phyloP scores from a whole-genome alignment of 345 rosid genomes.

The Syzygium grande region DNA sequence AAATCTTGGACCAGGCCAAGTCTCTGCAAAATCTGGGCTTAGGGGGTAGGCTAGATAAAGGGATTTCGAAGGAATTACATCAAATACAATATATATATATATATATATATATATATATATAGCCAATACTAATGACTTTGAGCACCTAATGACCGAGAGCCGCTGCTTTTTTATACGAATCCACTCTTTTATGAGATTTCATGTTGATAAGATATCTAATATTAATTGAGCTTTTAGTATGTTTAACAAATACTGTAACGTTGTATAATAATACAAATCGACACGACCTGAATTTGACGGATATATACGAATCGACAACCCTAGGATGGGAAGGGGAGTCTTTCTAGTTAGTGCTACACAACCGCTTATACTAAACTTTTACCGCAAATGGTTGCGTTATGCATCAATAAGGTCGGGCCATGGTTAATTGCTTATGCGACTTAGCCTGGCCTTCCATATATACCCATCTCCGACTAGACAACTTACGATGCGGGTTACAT shows the following conservation, averaged over 20 bases:
- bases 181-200: not conserved
- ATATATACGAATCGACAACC: not conserved
- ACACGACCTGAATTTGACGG: not conserved
- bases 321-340: not conserved
- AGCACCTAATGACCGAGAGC: not conserved
- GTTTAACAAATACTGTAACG: not conserved
- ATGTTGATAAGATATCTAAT: not conserved
- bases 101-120: too few species aligned
- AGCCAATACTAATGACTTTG: not conserved
- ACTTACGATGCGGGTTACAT: too few species aligned
- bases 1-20: not conserved
- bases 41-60: not conserved
- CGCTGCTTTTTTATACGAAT: not conserved
- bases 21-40: not conserved
- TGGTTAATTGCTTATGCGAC: not conserved
- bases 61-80: not conserved
- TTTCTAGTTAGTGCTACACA: not conserved
- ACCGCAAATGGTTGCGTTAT: not conserved
- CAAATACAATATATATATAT: too few species aligned
- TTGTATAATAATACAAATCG: not conserved
- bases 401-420: not conserved
- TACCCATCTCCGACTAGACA: too few species aligned
- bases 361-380: not conserved
- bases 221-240: not conserved
- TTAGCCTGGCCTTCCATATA: not conserved